phyloP scores from a whole-genome alignment of 225 moss, liverwort and hornwort species.

The Physcomitrium patens region DNA sequence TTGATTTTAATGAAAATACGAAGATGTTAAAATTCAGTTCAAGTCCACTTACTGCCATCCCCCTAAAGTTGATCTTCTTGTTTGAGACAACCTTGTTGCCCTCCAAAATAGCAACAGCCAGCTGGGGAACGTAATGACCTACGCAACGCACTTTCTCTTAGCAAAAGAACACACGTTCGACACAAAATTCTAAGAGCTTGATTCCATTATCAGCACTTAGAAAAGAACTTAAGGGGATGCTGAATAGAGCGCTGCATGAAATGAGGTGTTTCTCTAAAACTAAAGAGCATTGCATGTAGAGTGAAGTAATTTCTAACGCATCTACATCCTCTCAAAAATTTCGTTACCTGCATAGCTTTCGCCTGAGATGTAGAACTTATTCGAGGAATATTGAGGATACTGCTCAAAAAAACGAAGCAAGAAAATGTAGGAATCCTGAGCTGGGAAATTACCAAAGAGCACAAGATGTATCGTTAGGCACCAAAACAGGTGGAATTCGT shows the following conservation, averaged over 20 bases:
- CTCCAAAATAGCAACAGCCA: conserved; percentile 70
- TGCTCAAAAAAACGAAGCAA: conserved; percentile 73
- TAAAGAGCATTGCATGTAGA: neutral
- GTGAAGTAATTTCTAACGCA: conserved; percentile 1
- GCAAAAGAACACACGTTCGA: neutral
- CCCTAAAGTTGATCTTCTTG: conserved; percentile 76
- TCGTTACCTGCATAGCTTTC: conserved; percentile 93
- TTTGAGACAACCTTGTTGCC: conserved; percentile 68
- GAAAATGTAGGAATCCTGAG: conserved; percentile 73
- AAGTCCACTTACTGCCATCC: conserved; percentile 67
- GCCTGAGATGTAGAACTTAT: conserved; percentile 82
- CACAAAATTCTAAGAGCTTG: neutral
- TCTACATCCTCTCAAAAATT: neutral
- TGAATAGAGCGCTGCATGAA: neutral
- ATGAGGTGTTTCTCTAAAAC: neutral
- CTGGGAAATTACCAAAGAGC: conserved; percentile 46
- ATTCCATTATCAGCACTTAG: neutral
- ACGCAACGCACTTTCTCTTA: conserved; percentile 27
- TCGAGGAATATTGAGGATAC: conserved; percentile 69
- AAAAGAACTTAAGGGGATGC: conserved; percentile 1
- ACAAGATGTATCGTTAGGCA: conserved; percentile 12
- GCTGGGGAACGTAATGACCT: conserved; percentile 97
- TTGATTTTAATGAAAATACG: neutral
- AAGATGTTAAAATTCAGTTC: neutral
- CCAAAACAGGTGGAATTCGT: neutral